Base-by-base conservation (phyloP, 2,329 filamentous ascomycete genomes). In the Colletotrichum salicis region DNA sequence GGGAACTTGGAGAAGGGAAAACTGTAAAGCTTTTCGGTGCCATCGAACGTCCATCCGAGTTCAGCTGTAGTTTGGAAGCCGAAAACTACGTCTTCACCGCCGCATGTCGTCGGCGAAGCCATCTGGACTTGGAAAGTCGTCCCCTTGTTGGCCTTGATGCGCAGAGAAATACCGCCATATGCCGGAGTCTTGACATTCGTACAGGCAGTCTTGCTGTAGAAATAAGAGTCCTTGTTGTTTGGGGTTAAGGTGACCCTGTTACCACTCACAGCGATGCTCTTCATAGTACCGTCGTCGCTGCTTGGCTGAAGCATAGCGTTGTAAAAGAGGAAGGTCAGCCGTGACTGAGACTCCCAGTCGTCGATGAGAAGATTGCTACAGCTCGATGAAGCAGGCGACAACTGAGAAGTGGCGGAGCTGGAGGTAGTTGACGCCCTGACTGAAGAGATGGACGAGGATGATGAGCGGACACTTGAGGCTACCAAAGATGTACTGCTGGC, bases 261-360 rank as follows among this genome's bases (percentile, higher is more conserved):
- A 75, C 87, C 84, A 67, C 84, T 83, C 55, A 90, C 87, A 13
- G 83, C 82, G 35, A 90, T 80, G 2, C 87, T 89, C 24, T 83
- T 81, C 86, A 90, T 89, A 6, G 86, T 86, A 2, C 80, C 85
- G 77, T 91, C 89, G 73, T 90, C 87, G 48, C 88, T 89, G 13
- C 86, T 86, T 3, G 89, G 83, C 74, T 86, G 81, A 2, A 86
- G 80, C 81, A 90, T 81, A 55, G 89, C 84, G 76, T 91, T 91
- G 82, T 91, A 91, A 76, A 83, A 88, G 24, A 91, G 80, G 79
- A 91, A 91, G 1, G 87, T 90, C 68, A 91, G 78, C 29, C 89
- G 87, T 13, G 89, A 91, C 77, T 91, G 89, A 19, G 89, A 91
- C 66, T 83, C 83, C 85, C 87, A 91, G 79, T 91, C 89, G 73